These are phyloP conservation scores for Bjerkandera adusta DNA, from an alignment of 1,284 basidiomycete genomes.

Conservation along the genomic window DNA sequence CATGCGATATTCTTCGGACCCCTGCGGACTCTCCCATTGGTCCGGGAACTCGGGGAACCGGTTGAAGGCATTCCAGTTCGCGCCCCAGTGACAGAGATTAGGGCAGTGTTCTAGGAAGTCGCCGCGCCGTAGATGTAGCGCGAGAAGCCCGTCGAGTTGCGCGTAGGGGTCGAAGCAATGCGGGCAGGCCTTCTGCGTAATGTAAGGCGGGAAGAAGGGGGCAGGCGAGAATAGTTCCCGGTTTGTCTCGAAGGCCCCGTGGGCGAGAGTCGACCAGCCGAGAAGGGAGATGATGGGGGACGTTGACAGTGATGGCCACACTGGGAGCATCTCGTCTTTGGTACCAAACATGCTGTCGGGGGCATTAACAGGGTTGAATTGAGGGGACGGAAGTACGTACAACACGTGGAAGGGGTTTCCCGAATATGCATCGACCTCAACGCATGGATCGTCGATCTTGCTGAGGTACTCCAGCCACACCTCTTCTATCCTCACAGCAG, in stretches of 20 bases:
- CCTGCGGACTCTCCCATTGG: constrained; percentile 16
- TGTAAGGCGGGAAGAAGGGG: constrained; percentile 11
- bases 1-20: constrained; percentile 12
- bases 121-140: constrained; percentile 59
- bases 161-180: constrained; percentile 18
- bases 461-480: constrained; percentile 52
- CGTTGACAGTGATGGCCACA: constrained; percentile 35
- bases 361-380: not conserved
- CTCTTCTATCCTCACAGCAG: constrained; percentile 33
- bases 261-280: constrained; percentile 40
- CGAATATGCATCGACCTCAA: constrained; percentile 16
- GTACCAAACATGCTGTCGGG: constrained; percentile 33
- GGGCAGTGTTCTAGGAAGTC: constrained; percentile 55
- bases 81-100: constrained; percentile 39
- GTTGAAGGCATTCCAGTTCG: constrained; percentile 42
- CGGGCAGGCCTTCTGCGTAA: constrained; percentile 5
- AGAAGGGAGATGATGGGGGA: constrained; percentile 38
- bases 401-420: constrained; percentile 45
- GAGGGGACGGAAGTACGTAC: constrained; percentile 32
- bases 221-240: constrained; percentile 30
- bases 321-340: constrained; percentile 31
- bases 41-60: constrained; percentile 40
- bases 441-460: constrained; percentile 36
- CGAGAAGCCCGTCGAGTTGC: constrained; percentile 43
- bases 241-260: constrained; percentile 37